These are phyloP conservation scores for Cucumis melo DNA, from an alignment of 306 rosid species.

Conservation along the genomic window DNA sequence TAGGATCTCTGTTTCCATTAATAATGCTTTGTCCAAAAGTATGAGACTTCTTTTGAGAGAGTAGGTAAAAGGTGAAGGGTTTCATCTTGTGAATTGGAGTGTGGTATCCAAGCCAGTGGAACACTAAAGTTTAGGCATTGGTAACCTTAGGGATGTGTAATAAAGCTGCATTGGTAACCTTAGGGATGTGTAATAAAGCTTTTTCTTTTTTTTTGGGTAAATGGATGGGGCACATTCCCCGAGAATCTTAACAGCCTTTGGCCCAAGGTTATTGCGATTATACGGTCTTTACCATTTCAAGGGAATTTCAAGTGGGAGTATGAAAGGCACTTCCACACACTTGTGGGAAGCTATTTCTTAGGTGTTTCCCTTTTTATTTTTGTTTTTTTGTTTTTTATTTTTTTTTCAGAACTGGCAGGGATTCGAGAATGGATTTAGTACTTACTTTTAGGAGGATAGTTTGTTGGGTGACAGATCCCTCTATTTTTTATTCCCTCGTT, in stretches of 20 bases:
- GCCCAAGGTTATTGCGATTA: background rate
- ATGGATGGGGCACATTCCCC: background rate
- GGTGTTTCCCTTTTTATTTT: too few relatives aligned
- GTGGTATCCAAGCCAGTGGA: background rate
- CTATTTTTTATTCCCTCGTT: background rate
- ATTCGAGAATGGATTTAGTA: too few relatives aligned
- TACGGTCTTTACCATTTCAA: background rate
- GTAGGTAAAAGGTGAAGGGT: background rate
- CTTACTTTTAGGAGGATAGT: too few relatives aligned
- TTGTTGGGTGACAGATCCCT: background rate
- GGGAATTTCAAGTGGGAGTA: background rate
- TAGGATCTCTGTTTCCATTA: background rate
- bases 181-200: background rate
- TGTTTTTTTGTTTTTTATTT: too few relatives aligned
- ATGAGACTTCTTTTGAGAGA: background rate
- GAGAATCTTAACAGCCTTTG: background rate
- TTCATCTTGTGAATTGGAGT: background rate
- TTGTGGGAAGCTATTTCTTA: background rate
- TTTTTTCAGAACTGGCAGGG: too few relatives aligned
- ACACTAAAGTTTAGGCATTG: background rate
- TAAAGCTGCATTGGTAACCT: background rate
- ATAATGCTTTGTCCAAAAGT: background rate
- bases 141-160: background rate
- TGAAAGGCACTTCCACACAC: background rate
- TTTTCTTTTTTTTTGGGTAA: too few relatives aligned